Evolutionary conservation across 2,329 filamentous ascomycete genomes (phyloP), one percentile per base, ranked within the genome.

Genomic region (Pseudogymnoascus sp.): DNA sequence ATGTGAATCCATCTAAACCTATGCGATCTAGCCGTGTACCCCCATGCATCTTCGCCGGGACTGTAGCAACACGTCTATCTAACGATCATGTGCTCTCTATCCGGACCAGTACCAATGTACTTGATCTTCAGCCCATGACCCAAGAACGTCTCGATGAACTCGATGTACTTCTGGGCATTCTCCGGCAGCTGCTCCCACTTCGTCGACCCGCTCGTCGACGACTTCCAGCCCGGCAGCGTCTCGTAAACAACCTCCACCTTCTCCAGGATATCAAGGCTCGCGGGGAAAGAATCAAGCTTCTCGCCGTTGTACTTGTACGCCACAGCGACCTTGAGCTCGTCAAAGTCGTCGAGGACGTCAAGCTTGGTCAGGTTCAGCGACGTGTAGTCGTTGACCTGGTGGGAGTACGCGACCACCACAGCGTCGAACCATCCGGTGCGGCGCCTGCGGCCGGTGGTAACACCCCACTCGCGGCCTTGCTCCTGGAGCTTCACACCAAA

Each of bases 311-410:
- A 63, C 31, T 61, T 81, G 77, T 96, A 96, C 2, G 84, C 86
- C 12, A 89, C 84, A 16, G 89, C 89, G 60, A 90, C 80, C 74
- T 92, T 89, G 76, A 96, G 83, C 70, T 85, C 87, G 8, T 84
- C 80, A 73, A 96, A 91, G 33, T 84, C 84, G 72, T 92, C 89
- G 14, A 92, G 80, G 38, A 91, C 81, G 69, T 90, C 87, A 22
- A 90, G 81, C 75, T 84, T 86, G 12, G 82, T 86, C 41, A 86
- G 72, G 70, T 86, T 85, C 61, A 86, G 72, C 50, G 78, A 75
- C 26, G 84, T 85, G 40, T 69, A 68, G 28, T 65, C 53, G 46
- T 69, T 70, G 35, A 70, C 67, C 63, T 65, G 79, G 75, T 60
- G 56, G 8, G 78, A 86, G 78, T 88, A 89, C 73, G 88, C 87